Percentiles rank a stretch among this genome's conserved stretches.
Conservation (phyloP, 78 protist species). For the Bigelowiella natans region DNA sequence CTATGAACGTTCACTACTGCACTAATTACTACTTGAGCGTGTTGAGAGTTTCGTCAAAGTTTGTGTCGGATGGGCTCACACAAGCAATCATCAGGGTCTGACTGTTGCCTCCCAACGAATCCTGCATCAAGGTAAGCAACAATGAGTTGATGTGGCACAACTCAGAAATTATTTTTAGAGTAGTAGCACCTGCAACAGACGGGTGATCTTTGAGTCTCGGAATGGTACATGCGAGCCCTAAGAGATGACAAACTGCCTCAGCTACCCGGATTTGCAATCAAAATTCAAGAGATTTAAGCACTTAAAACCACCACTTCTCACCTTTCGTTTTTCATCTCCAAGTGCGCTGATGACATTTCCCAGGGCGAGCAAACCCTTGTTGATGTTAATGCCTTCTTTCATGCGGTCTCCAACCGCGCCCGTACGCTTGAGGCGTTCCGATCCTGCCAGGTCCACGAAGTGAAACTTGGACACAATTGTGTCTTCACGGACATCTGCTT, state of each 20-base stretch:
- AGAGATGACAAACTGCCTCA: too few relatives aligned
- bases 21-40: not conserved
- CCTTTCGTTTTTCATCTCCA: not conserved
- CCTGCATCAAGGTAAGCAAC: too few relatives aligned
- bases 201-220: conserved; percentile 12
- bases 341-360: conserved; percentile 25
- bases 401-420: conserved; percentile 19
- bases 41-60: not conserved
- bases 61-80: not conserved
- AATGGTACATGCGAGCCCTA: conserved; percentile 5
- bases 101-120: conserved; percentile 14
- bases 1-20: too few relatives aligned
- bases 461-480: conserved; percentile 15
- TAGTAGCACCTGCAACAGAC: conserved; percentile 5
- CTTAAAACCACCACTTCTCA: not conserved
- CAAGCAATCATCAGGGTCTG: conserved; percentile 22
- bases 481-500: not conserved
- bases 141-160: too few relatives aligned
- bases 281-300: not conserved
- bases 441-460: conserved; percentile 20
- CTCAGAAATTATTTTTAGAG: not conserved
- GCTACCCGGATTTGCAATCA: too few relatives aligned
- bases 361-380: conserved; percentile 6
- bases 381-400: conserved; percentile 22
- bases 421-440: not conserved